Base-by-base conservation (phyloP, 495 filamentous ascomycete species). In the Pseudomonodictys pantanalensis region DNA sequence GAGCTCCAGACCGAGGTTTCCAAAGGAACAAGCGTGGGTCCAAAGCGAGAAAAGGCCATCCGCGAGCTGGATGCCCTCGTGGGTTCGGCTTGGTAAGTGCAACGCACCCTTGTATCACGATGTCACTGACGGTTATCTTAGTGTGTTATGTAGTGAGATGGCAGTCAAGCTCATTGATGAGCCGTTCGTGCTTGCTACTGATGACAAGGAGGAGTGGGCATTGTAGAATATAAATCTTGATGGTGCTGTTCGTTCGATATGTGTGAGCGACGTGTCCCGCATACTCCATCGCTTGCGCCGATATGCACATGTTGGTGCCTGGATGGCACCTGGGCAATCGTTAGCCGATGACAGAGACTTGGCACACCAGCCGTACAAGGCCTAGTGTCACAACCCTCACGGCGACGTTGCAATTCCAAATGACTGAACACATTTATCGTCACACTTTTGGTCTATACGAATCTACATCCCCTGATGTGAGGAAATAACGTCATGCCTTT, bases 81-180 rank as follows among this genome's bases (percentile, higher is more conserved):
- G 60, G 93, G 90, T 26, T 81, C 81, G 62, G 80, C 83, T 70
- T 92, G 88, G 88, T 91, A 72, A 77, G 85, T 81, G 43, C 46
- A 51, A 44, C 26, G 25, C 28, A 30, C 46, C 3, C 38, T 35
- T 15, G 57, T 35, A 55, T 22, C 48, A 29, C 2, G 35, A 52
- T 24, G 22, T 35, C 8, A 7, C 15, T n/a, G 38, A 41, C 15
- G 4, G 39, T 32, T 60, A 18, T 20, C 49, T 17, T 63, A 89
- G 86, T 78, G 89, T 96, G 42, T 73, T 97, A 32, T 98, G 93
- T 68, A 90, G 89, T 66, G 93, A 97, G 65, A 88, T 91, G 75
- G 93, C 92, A 2, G 92, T 98, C 64, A 91, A 88, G 76, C 78
- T 86, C 58, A 91, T 98, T 35, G 90, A 96, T 61, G 91, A 95